A percentile compares a stretch with the other conserved stretches of the same genome.
Evolutionary conservation across 129 eudicot species (phyloP).

Genomic region (carrot (Daucus carota)): DH1_v3.0 NC_030384.2:32889501-32890000

Average conservation of each 20-base stretch:
- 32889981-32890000: slow-evolving; percentile 28
- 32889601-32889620: background rate
- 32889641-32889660: background rate
- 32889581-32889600: background rate
- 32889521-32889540: background rate
- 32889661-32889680: background rate
- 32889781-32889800: background rate
- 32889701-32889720: background rate
- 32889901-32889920: background rate
- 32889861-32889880: background rate
- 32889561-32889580: background rate
- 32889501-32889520: no score
- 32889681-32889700: background rate
- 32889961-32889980: slow-evolving; percentile 46
- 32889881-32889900: background rate
- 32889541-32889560: background rate
- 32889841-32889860: background rate
- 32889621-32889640: background rate
- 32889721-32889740: background rate
- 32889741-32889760: background rate
- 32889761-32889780: background rate
- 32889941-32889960: background rate
- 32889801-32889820: background rate
- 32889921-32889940: background rate
- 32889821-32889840: no score